Percentiles rank a stretch among this genome's conserved stretches.
Evolutionary conservation across 257 asterid species (phyloP).

Genomic region (Fraxinus cuspidata): DNA sequence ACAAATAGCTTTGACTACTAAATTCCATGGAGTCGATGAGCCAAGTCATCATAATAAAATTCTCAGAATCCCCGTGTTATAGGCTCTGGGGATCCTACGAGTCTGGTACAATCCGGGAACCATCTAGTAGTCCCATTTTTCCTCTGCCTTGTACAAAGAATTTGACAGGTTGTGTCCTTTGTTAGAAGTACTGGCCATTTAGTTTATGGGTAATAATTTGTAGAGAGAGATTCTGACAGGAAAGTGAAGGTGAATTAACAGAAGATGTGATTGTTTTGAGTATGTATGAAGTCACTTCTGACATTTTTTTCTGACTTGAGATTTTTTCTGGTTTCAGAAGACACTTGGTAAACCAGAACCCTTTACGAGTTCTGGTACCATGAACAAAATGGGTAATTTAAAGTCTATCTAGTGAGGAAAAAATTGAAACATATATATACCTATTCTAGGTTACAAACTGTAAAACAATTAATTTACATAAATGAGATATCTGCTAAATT

Average conservation of each 20-base stretch:
- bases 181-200: not conserved
- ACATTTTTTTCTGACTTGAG: too few relatives aligned
- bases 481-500: not conserved
- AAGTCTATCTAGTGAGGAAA: not conserved
- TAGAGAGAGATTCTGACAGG: not conserved
- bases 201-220: not conserved
- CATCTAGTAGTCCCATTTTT: not conserved
- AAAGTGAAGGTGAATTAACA: not conserved
- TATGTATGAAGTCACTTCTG: not conserved
- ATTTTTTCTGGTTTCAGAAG: not conserved
- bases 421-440: not conserved
- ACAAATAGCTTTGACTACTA: not conserved
- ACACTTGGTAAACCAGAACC: not conserved
- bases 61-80: not conserved
- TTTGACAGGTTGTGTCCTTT: not conserved
- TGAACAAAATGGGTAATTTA: too few relatives aligned
- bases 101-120: not conserved
- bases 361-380: not conserved
- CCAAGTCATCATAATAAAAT: not conserved
- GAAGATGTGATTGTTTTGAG: not conserved
- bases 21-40: not conserved
- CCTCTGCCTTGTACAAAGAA: not conserved
- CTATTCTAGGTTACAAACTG: not conserved
- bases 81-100: not conserved
- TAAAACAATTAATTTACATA: too few relatives aligned